A percentile compares a stretch with the other conserved stretches of the same genome.
Evolutionary conservation across 805 yeast genomes (phyloP).

Genomic region (Cyberlindnera mrakii): DNA sequence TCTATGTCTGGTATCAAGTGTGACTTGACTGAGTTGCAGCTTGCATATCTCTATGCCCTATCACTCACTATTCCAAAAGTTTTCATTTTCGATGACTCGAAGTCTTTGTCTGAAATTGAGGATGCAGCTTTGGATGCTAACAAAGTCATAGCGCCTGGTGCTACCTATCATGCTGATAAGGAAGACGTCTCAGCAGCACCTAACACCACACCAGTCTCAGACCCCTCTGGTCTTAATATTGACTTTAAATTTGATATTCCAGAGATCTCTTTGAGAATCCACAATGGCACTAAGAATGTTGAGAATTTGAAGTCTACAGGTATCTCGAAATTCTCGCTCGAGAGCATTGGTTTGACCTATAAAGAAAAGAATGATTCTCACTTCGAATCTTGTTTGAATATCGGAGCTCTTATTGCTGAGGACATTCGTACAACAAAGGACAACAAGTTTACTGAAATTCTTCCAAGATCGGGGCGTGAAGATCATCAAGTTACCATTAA

Average conservation of each 20-base stretch:
- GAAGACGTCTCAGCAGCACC: slow-evolving; percentile 16
- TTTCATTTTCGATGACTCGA: slow-evolving; percentile 38
- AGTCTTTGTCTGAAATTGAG: slow-evolving; percentile 45
- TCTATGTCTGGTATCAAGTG: slow-evolving; percentile 57
- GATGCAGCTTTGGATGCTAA: slow-evolving; percentile 66
- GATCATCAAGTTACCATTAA: slow-evolving; percentile 67
- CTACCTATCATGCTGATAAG: slow-evolving; percentile 20
- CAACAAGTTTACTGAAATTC: slow-evolving; percentile 73
- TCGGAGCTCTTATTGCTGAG: slow-evolving; percentile 68
- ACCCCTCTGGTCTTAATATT: slow-evolving; percentile 27
- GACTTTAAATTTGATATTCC: slow-evolving; percentile 57
- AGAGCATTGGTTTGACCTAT: slow-evolving; percentile 48
- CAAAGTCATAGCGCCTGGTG: slow-evolving; percentile 32
- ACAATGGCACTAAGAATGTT: slow-evolving; percentile 40
- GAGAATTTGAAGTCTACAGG: slow-evolving; percentile 32
- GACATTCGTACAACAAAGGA: slow-evolving; percentile 61
- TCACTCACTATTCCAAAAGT: slow-evolving; percentile 50
- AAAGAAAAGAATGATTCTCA: slow-evolving; percentile 47
- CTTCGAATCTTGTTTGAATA: slow-evolving; percentile 52
- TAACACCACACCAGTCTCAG: slow-evolving; percentile 11
- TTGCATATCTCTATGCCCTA: slow-evolving; percentile 49
- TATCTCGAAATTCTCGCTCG: slow-evolving; percentile 54
- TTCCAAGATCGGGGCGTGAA: slow-evolving; percentile 61
- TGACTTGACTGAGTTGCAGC: slow-evolving; percentile 68
- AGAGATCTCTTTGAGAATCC: slow-evolving; percentile 53